Evolutionary conservation across 441 rosid genomes (phyloP).

Genomic region (Hura crepitans): DNA sequence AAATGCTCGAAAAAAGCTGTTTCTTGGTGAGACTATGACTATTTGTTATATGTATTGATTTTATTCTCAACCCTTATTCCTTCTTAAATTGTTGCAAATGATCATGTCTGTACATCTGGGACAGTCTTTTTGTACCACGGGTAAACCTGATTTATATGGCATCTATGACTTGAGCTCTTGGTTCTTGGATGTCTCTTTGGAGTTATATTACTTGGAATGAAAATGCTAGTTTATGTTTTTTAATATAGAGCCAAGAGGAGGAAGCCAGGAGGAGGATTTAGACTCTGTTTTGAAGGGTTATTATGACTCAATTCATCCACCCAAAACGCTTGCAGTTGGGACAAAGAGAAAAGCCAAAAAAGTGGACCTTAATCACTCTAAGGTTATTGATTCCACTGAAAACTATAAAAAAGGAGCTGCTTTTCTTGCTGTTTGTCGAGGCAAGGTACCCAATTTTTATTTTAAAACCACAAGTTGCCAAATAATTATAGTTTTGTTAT

Average conservation of each 20-base stretch:
- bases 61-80: background rate
- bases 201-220: constrained; percentile 12
- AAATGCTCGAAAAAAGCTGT: constrained; percentile 59
- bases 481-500: background rate
- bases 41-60: background rate
- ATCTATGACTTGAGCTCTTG: constrained; percentile 15
- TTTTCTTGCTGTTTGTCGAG: constrained; percentile 92
- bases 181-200: constrained; percentile 19
- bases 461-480: background rate
- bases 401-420: constrained; percentile 59
- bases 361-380: constrained; percentile 32
- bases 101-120: background rate
- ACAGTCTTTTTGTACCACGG: constrained; percentile 11
- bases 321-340: constrained; percentile 34
- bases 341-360: constrained; percentile 59
- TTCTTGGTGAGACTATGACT: constrained; percentile 53
- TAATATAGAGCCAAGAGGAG: constrained; percentile 85
- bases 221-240: constrained; percentile 22
- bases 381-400: constrained; percentile 34
- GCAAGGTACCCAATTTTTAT: constrained; percentile 55
- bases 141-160: constrained; percentile 5
- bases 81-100: background rate
- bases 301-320: constrained; percentile 47
- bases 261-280: constrained; percentile 82
- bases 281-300: constrained; percentile 76